These are phyloP conservation scores for Umbelopsis sp. DNA, from an alignment of 192 early-diverging fungal genomes.

Conservation along the genomic window DNA sequence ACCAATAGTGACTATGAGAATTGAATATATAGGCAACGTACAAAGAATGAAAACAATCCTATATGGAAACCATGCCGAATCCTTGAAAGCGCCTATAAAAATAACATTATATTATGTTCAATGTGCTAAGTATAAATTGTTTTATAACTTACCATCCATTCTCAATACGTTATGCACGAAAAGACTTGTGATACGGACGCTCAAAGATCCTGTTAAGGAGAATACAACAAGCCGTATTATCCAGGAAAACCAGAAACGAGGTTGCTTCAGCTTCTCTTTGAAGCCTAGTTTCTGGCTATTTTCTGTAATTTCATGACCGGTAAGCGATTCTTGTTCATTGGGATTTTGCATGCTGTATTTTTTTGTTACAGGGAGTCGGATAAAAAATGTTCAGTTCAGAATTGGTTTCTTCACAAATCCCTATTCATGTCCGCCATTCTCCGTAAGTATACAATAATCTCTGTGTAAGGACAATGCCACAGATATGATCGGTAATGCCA, in stretches of 20 bases:
- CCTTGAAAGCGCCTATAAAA: background rate
- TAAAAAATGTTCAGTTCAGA: background rate
- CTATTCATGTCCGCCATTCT: slow-evolving; percentile 8
- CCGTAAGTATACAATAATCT: background rate
- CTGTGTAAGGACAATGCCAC: background rate
- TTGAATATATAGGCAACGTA: slow-evolving; percentile 14
- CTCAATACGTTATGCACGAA: background rate
- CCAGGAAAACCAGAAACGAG: slow-evolving; percentile 1
- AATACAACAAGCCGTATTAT: slow-evolving; percentile 17
- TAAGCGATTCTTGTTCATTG: background rate
- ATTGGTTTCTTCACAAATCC: background rate
- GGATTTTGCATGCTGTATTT: background rate
- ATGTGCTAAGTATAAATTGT: no score
- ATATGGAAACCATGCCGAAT: slow-evolving; percentile 17
- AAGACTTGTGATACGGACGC: slow-evolving; percentile 14
- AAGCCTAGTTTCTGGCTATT: background rate
- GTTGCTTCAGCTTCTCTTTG: background rate
- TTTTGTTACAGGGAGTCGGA: no score
- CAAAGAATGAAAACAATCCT: slow-evolving; percentile 6
- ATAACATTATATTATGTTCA: background rate
- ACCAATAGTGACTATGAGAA: slow-evolving; percentile 10
- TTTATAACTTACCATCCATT: background rate
- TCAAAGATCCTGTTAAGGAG: slow-evolving; percentile 2
- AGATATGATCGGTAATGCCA: background rate
- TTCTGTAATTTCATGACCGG: background rate